Evolutionary conservation across 2,329 filamentous ascomycete genomes (phyloP).

Genomic region (Gliomastix tumulicola): DNA sequence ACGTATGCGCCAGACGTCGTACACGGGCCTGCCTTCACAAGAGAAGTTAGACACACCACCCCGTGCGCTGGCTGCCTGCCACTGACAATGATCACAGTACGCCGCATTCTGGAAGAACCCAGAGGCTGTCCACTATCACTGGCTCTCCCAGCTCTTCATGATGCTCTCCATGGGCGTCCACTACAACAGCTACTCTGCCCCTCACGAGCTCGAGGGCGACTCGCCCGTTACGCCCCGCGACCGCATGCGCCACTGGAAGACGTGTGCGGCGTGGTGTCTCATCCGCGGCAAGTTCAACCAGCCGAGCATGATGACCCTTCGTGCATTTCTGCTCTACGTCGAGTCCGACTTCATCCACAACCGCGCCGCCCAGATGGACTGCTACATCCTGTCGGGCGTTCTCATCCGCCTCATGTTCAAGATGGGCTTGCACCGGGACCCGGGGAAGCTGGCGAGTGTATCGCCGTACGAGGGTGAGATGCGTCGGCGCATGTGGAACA

Average conservation of each 20-base stretch:
- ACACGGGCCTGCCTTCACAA: slow-evolving; percentile 45
- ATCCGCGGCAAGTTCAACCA: slow-evolving; percentile 41
- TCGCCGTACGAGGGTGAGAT: slow-evolving; percentile 40
- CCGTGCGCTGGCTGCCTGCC: background rate
- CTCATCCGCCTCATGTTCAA: slow-evolving; percentile 48
- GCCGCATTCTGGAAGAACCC: slow-evolving; percentile 40
- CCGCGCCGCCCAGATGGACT: slow-evolving; percentile 42
- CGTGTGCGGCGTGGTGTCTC: too few relatives aligned
- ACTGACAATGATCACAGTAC: slow-evolving; percentile 29
- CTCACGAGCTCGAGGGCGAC: slow-evolving; percentile 34
- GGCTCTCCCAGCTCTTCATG: slow-evolving; percentile 45
- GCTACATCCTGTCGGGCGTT: slow-evolving; percentile 44
- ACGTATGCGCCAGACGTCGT: slow-evolving; percentile 33
- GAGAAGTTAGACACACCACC: background rate
- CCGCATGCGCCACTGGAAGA: slow-evolving; percentile 40
- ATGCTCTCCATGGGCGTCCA: slow-evolving; percentile 33
- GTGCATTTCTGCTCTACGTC: slow-evolving; percentile 42
- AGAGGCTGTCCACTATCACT: slow-evolving; percentile 28
- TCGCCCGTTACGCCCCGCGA: slow-evolving; percentile 31
- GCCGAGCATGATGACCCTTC: slow-evolving; percentile 39
- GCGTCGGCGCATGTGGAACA: slow-evolving; percentile 38
- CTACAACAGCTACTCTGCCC: slow-evolving; percentile 35
- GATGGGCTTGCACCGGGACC: slow-evolving; percentile 52
- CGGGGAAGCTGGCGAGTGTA: slow-evolving; percentile 40
- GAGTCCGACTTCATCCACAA: slow-evolving; percentile 47